A percentile compares a stretch with the other conserved stretches of the same genome.
Evolutionary conservation across 805 yeast species (phyloP).

Genomic region (Groenewaldozyma tartarivorans): DNA sequence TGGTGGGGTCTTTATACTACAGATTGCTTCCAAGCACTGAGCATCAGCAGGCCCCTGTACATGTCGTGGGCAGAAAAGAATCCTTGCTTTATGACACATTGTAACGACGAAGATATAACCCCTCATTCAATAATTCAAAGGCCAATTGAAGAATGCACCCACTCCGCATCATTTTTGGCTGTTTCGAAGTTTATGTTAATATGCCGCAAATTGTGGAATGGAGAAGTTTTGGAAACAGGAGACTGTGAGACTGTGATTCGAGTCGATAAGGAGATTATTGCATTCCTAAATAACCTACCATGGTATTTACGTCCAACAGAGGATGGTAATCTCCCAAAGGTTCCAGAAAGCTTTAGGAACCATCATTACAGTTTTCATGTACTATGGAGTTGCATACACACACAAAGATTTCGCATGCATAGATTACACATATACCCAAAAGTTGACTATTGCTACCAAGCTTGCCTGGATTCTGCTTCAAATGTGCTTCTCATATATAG

Average conservation of each 20-base stretch:
- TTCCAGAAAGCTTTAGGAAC: conserved; percentile 1
- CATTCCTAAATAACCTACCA: conserved; percentile 3
- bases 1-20: conserved; percentile 6
- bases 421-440: conserved; percentile 4
- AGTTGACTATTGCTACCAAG: conserved; percentile 6
- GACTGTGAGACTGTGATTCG: not conserved
- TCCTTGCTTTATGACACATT: conserved; percentile 1
- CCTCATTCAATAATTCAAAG: conserved; percentile 1
- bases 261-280: conserved; percentile 5
- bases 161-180: not conserved
- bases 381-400: conserved; percentile 9
- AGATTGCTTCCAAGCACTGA: conserved; percentile 6
- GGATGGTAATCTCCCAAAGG: conserved; percentile 5
- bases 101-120: conserved; percentile 7
- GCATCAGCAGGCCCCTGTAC: conserved; percentile 6
- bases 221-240: not conserved
- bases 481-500: conserved; percentile 1
- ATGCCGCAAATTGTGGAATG: conserved; percentile 4
- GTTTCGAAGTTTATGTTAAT: conserved; percentile 4
- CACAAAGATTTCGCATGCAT: conserved; percentile 8
- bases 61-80: not conserved
- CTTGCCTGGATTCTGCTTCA: conserved; percentile 2
- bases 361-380: conserved; percentile 3
- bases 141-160: conserved; percentile 7
- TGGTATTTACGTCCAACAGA: conserved; percentile 1